phyloP scores from a whole-genome alignment of 2,329 filamentous ascomycete genomes.

The Endothia cerciana region DNA sequence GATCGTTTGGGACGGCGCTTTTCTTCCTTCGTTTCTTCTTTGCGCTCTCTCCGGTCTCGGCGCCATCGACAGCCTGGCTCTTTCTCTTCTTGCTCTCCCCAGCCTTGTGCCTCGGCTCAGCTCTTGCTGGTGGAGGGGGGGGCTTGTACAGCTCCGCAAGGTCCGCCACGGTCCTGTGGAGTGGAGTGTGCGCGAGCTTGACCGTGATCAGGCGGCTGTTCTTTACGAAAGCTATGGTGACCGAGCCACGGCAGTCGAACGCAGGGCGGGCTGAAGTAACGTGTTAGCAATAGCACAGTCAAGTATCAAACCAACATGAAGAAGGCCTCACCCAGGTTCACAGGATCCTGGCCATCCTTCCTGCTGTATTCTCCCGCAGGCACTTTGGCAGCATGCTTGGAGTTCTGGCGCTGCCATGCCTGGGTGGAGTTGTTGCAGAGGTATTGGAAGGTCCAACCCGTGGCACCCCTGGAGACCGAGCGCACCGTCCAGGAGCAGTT shows the following conservation, averaged over 20 bases:
- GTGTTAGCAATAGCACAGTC: conserved; percentile 26
- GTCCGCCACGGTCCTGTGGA: conserved; percentile 60
- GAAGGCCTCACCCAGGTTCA: conserved; percentile 45
- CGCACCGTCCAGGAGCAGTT: conserved; percentile 53
- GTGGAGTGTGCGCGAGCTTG: conserved; percentile 59
- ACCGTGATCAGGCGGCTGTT: conserved; percentile 52
- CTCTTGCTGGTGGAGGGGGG: conserved; percentile 42
- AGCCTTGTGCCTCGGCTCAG: conserved; percentile 34
- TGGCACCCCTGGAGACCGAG: conserved; percentile 47
- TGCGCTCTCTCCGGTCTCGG: conserved; percentile 25
- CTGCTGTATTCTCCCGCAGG: conserved; percentile 55
- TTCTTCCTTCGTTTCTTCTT: conserved; percentile 39
- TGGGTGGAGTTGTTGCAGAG: conserved; percentile 57
- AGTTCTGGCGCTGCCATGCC: conserved; percentile 53
- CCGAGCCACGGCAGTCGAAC: conserved; percentile 60
- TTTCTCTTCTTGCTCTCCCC: conserved; percentile 34
- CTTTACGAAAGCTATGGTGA: conserved; percentile 55
- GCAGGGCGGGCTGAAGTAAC: conserved; percentile 53
- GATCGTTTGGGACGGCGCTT: conserved; percentile 27
- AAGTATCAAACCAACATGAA: not conserved
- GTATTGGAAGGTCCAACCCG: conserved; percentile 60
- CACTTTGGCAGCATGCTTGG: conserved; percentile 45
- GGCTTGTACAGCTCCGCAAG: conserved; percentile 53
- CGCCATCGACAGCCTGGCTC: conserved; percentile 20
- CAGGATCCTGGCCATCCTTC: conserved; percentile 49